Evolutionary conservation across 495 filamentous ascomycete species (phyloP), one percentile per base, ranked within the genome.

Genomic region (Hypoxylon intermedium): DNA sequence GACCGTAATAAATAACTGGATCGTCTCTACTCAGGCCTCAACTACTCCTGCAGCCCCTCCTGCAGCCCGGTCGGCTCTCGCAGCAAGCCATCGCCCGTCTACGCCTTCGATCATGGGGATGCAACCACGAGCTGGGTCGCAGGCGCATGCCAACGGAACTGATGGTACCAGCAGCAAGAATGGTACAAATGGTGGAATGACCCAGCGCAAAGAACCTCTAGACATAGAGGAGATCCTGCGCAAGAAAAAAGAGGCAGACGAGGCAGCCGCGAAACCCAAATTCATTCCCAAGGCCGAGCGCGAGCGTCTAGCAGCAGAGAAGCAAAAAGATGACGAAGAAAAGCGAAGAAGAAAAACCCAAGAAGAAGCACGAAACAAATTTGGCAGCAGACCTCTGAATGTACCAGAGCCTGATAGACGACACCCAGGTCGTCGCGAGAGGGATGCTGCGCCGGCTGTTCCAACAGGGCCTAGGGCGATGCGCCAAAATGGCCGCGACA

Each of bases 201-300:
- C 12, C 2, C 46, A 24, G 26, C 61, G 72, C 54, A 72, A 73
- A 36, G 56, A 71, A 30, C 79, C 79, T 9, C 68, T 79, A 31
- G 79, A 82, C 36, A 63, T 82, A 54, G 76, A 79, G 12, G 79
- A 79, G 50, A 67, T 80, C 6, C 38, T 82, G 47, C 76, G 78
- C 67, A 71, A 73, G 38, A 73, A 80, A 69, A 71, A 74, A 36
- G 76, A 78, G 46, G 76, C 75, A 21, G 74, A 79, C 46, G 74
- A 76, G 21, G 79, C 71, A 31, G 76, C 77, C 0, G 69, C 78
- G n/a, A 82, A 96, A 84, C 95, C 95, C 2, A 93, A 93, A 77
- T 98, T 96, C 71, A 75, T 98, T 9, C 88, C 91, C 2, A 97
- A 93, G 79, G 89, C 89, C 28, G 83, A 97, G 71, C 86, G 94